Evolutionary conservation across 2,329 filamentous ascomycete species (phyloP), one percentile per base, ranked within the genome.

Genomic region (Gaeumannomyces sp.): DNA sequence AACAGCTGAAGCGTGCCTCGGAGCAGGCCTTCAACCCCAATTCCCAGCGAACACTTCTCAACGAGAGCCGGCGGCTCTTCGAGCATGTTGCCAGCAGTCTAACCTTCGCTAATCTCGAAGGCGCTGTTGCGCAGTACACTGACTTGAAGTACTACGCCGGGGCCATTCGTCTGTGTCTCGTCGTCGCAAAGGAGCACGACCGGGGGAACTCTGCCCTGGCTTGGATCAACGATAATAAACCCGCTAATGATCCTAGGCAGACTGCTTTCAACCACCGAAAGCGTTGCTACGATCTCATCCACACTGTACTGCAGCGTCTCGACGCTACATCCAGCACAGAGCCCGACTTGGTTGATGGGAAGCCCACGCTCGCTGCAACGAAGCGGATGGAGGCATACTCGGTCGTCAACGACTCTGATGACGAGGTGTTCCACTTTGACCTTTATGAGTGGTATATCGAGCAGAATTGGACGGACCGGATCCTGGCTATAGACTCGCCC

Each of bases 401-500:
- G 59, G 91, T 97, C 2, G 93, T 99, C 70, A 92, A 96, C 73
- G 85, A 85, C 66, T 96, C 94, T 0, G 85, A 89, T 19, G 95
- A 99, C 70, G 92, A 97, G 72, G 91, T 97, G 5, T 99, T 99
- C 79, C 90, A 98, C 74, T 96, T 92, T 67, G 92, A 92, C 71
- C 83, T 99, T n/a, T 99, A 97, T 74, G 93, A 97, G 72, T 99
- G 95, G 94, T 99, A 99, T 76, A 88, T 98, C 69, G 78, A 84
- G 64, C 89, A 93, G 74, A 89, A 90, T 25, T 93, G 91, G 87
- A 90, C 87, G 13, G 92, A 97, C 68, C 89, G 93, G 19, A 84
- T 99, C 33, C 85, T 99, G 45, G 87, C 89, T 50, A 92, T 95
- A 63, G 86, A 93, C 65, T 96, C 93, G 6, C 86, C 89, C 0